Evolutionary conservation across 805 yeast genomes (phyloP).

Genomic region (Saturnispora gosingensis): DNA sequence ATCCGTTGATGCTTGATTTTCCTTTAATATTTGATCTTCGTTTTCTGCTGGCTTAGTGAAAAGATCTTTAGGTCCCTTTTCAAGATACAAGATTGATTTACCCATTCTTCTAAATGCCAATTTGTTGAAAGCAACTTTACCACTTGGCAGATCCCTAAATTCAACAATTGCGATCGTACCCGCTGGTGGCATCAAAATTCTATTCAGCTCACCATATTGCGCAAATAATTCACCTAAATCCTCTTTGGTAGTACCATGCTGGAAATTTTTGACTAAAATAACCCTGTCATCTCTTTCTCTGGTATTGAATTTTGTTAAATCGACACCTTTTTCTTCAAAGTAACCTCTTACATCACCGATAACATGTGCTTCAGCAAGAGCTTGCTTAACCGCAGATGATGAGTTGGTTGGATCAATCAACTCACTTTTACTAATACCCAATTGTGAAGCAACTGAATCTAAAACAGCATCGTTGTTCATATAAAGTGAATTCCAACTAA

Average conservation of each 20-base stretch:
- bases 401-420: constrained; percentile 82
- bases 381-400: constrained; percentile 89
- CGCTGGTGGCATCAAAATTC: constrained; percentile 89
- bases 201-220: constrained; percentile 67
- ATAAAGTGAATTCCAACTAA: constrained; percentile 91
- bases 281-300: constrained; percentile 71
- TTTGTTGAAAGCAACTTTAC: constrained; percentile 82
- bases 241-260: constrained; percentile 71
- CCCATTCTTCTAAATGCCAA: constrained; percentile 83
- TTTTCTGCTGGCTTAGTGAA: constrained; percentile 51
- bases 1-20: constrained; percentile 19
- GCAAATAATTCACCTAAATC: constrained; percentile 79
- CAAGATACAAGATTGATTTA: constrained; percentile 78
- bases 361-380: constrained; percentile 94
- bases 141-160: constrained; percentile 71
- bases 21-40: constrained; percentile 21
- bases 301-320: constrained; percentile 59
- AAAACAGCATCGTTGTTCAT: constrained; percentile 88
- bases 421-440: constrained; percentile 78
- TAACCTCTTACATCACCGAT: constrained; percentile 83
- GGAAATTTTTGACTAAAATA: constrained; percentile 82
- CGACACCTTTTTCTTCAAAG: constrained; percentile 81
- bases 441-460: constrained; percentile 74
- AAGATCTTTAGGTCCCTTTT: constrained; percentile 84
- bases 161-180: constrained; percentile 95